Percentiles rank a stretch among this genome's conserved stretches.
Evolutionary conservation across 306 rosid species (phyloP).

Genomic region (Pachyrhizus erosus): DNA sequence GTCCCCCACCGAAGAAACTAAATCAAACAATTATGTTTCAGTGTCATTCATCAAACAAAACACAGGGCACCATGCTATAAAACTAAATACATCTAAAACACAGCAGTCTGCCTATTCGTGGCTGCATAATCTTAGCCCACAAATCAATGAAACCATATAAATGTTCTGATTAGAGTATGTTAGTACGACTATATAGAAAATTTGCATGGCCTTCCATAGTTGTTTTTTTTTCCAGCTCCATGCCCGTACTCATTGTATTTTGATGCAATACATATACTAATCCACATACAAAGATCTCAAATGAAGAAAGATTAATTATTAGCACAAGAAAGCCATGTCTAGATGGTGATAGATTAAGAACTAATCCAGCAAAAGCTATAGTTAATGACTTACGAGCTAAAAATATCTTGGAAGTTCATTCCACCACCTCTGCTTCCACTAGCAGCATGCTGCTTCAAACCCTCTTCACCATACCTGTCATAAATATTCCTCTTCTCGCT

Average conservation of each 20-base stretch:
- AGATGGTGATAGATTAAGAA: background rate
- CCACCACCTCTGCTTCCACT: constrained; percentile 92
- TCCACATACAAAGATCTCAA: background rate
- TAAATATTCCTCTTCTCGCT: constrained; percentile 84
- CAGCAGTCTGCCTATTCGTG: constrained; percentile 1
- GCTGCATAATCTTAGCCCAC: background rate
- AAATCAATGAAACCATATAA: constrained; percentile 31
- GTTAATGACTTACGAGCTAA: constrained; percentile 67
- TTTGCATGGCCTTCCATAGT: background rate
- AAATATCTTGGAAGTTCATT: constrained; percentile 90
- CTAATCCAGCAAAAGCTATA: constrained; percentile 4
- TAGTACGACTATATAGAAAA: background rate
- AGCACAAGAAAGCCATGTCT: background rate
- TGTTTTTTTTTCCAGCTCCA: background rate
- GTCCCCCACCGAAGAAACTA: constrained; percentile 90
- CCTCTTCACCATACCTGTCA: constrained; percentile 93
- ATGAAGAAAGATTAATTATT: background rate
- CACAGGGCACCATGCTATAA: background rate
- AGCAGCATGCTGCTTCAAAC: constrained; percentile 97
- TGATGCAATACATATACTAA: constrained; percentile 18
- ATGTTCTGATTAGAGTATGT: background rate
- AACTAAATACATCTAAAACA: background rate
- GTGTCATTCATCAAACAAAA: constrained; percentile 20
- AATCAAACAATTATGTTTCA: constrained; percentile 36
- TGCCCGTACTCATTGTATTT: background rate